phyloP scores from a whole-genome alignment of 1,139 yeast genomes.

The Blastobotrys malaysiensis region DNA sequence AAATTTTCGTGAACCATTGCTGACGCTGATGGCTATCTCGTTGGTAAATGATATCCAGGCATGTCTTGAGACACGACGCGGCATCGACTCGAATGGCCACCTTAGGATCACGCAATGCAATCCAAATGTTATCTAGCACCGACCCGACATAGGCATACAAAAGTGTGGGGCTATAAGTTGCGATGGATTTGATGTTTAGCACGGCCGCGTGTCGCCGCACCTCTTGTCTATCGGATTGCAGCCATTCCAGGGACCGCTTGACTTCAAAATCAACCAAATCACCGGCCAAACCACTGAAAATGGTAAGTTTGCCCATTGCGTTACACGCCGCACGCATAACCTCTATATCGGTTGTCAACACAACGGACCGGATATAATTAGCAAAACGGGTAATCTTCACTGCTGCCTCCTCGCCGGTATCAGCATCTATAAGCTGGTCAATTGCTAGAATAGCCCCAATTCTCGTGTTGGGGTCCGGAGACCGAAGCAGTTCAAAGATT shows the following conservation, averaged over 20 bases:
- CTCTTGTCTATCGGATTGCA: slow-evolving; percentile 77
- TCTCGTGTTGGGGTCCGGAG: slow-evolving; percentile 64
- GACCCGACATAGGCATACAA: slow-evolving; percentile 73
- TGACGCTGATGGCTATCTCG: slow-evolving; percentile 68
- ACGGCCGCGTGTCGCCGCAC: slow-evolving; percentile 88
- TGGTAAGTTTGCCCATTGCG: slow-evolving; percentile 81
- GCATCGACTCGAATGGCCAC: slow-evolving; percentile 74
- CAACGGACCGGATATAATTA: slow-evolving; percentile 73
- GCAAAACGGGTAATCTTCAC: slow-evolving; percentile 88
- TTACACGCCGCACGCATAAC: slow-evolving; percentile 84
- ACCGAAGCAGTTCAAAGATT: slow-evolving; percentile 78
- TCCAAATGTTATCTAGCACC: slow-evolving; percentile 80
- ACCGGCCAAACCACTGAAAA: slow-evolving; percentile 84
- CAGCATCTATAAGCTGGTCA: slow-evolving; percentile 78
- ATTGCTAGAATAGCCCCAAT: slow-evolving; percentile 91
- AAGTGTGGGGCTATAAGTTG: slow-evolving; percentile 81
- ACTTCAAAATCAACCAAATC: slow-evolving; percentile 93
- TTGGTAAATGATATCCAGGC: slow-evolving; percentile 70
- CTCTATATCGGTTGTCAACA: slow-evolving; percentile 74
- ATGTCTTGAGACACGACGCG: slow-evolving; percentile 71
- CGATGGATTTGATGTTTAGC: slow-evolving; percentile 73
- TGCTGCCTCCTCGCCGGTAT: slow-evolving; percentile 69
- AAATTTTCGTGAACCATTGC: slow-evolving; percentile 68
- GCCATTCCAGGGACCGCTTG: slow-evolving; percentile 84
- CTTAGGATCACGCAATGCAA: slow-evolving; percentile 76